phyloP scores from a whole-genome alignment of 768 basidiomycete species.

The Tephrocybe sp. region DNA sequence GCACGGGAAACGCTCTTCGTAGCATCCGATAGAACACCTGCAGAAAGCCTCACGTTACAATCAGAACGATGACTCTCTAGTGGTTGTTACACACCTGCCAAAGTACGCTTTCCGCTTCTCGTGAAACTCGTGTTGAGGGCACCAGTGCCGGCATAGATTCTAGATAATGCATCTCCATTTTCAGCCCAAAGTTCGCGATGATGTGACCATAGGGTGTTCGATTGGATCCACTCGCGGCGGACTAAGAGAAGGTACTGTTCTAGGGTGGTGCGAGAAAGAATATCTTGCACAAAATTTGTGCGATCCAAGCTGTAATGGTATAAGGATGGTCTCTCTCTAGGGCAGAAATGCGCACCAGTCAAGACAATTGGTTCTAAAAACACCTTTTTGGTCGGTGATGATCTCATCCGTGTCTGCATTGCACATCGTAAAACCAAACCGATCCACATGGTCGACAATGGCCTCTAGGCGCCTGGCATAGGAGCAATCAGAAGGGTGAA shows the following conservation, averaged over 20 bases:
- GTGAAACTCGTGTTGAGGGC: constrained; percentile 97
- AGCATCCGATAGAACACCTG: constrained; percentile 91
- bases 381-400: constrained; percentile 87
- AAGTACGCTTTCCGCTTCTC: constrained; percentile 88
- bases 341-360: constrained; percentile 69
- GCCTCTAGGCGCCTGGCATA: constrained; percentile 54
- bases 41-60: constrained; percentile 4
- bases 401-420: constrained; percentile 64
- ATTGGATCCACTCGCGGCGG: constrained; percentile 73
- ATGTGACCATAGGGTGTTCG: constrained; percentile 72
- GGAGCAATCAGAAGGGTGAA: not conserved
- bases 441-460: constrained; percentile 65
- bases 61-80: not conserved
- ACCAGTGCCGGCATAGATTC: constrained; percentile 92
- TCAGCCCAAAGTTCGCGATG: constrained; percentile 98
- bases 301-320: constrained; percentile 75
- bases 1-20: constrained; percentile 95
- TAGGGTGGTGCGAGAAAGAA: constrained; percentile 78
- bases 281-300: constrained; percentile 97
- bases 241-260: constrained; percentile 82
- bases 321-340: no score
- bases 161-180: constrained; percentile 90
- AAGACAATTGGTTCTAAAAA: constrained; percentile 93
- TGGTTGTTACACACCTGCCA: constrained; percentile 59
- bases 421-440: constrained; percentile 84